Evolutionary conservation across 129 eudicot genomes (phyloP), one percentile per base, ranked within the genome.

Genomic region (Pseudognaphalium luteoalbum): DNA sequence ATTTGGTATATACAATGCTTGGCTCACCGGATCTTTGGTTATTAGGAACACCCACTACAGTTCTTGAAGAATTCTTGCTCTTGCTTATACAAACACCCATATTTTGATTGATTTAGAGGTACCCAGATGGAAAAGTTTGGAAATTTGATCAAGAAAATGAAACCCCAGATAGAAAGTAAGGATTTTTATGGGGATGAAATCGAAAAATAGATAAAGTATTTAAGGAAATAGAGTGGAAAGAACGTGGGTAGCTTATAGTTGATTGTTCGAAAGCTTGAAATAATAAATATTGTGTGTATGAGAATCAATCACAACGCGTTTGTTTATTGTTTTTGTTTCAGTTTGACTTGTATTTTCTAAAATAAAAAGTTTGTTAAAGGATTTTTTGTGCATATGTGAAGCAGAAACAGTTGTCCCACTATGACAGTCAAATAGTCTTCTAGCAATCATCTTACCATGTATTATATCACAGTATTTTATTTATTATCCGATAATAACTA

Each of bases 11-110:
- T 1, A 89, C 81, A 44, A 84, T 82, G 51, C 81, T 76, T 16
- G 77, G 82, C 22, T 84, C 84, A 28, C 82, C 77, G 15, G 85
- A 74, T 78, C 75, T 76, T 30, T 65, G 77, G 28, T 68, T 35
- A 7, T 69, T 34, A 71, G 81, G 50, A 6, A 37, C 32, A 30
- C 86, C 91, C 76, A 60, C 73, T n/a, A 63, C 78, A 39, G 21
- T 35, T 70, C 72, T 71, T 79, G 87, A 64, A 68, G 77, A 7
- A 21, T n/a, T 71, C 20, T 81, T 86, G 78, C 64, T 68, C 47
- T 85, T 90, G 88, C 88, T 86, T 35, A 82, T 57, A 39, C 98
- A 89, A 2, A 69, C 61, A 29, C 96, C 91, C 96, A 89, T 89
- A 19, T 78, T 76, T 32, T 2, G 58, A 33, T 19, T 2, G 71